Base-by-base conservation (phyloP, 371 early-diverging fungal genomes). In the Parasitella parasitica region DNA sequence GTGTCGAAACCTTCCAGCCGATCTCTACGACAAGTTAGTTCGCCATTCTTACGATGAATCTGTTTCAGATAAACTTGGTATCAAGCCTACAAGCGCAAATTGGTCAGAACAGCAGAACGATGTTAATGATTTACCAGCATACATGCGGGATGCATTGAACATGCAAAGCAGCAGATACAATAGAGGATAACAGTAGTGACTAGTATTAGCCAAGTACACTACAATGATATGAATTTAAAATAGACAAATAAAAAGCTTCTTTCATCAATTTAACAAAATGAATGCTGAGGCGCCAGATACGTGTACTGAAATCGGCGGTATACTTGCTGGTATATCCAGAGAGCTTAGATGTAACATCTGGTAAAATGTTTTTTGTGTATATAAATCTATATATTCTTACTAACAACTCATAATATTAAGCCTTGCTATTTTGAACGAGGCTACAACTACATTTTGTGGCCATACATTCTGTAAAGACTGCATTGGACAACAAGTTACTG, bases 11-110 rank as follows among this genome's bases (percentile, higher is more conserved):
- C 65, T 92, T 18, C 89, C 91, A 1, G 83, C 86, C 38, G 81
- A 84, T 52, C 71, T 93, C 24, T 91, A 91, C 68, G 90, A 91
- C 59, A 80, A 85, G 63, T 69, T 92, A 20, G 93, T 89, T 22
- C 69, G 90, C 5, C 95, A 94, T 72, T 86, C 92, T 1, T 92
- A 85, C 61, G 92, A 92, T 76, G 82, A 84, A 15, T 61, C 77
- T 4, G 82, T 90, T 4, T 73, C 79, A 26, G 78, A 75, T 49
- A 59, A 65, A 2, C 41, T 80, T 12, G 73, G 72, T 16, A 67
- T 75, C 11, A 55, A 64, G 36, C 62, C 71, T 18, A 58, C 53
- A 13, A 38, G 41, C 11, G 18, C 60, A 2, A 59, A 48, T 39
- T 43, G 32, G 20, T 36, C 58, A 8, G 57, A 67, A 36, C 50